Evolutionary conservation across 371 early-diverging fungal genomes (phyloP).

Genomic region (Funneliformis caledonium): DNA sequence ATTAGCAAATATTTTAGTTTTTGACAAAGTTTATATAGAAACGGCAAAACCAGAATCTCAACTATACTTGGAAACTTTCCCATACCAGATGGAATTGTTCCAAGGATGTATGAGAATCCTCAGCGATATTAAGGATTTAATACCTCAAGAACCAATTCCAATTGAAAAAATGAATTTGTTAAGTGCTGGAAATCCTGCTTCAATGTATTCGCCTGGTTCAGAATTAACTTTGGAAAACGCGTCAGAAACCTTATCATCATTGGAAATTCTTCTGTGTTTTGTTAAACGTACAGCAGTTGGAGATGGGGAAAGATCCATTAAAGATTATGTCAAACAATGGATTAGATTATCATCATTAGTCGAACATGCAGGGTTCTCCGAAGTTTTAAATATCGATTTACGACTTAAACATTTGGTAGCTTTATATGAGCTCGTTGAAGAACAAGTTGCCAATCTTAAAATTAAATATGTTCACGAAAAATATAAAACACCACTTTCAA

Average conservation of each 20-base stretch:
- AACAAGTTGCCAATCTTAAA: constrained; percentile 8
- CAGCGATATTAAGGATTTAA: constrained; percentile 16
- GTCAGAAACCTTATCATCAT: constrained; percentile 22
- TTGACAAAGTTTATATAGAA: constrained; percentile 30
- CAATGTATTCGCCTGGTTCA: not conserved
- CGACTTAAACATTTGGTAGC: constrained; percentile 30
- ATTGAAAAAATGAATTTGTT: not conserved
- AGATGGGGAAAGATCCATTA: not conserved
- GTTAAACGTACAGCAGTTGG: constrained; percentile 22
- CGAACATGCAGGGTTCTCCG: not conserved
- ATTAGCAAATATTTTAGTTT: constrained; percentile 15
- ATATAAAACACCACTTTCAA: not conserved
- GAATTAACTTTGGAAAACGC: not conserved
- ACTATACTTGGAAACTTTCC: constrained; percentile 21
- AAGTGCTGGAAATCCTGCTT: no score
- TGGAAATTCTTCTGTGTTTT: constrained; percentile 38
- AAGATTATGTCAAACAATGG: constrained; percentile 21
- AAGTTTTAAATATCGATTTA: not conserved
- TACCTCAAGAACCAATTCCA: constrained; percentile 36
- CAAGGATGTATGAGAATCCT: constrained; percentile 21
- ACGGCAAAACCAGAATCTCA: not conserved
- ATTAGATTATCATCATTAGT: not conserved
- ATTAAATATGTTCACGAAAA: constrained; percentile 12
- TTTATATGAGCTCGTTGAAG: constrained; percentile 32
- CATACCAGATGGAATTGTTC: constrained; percentile 36